Base-by-base conservation (phyloP, 176 grass and related monocot species). In the Oryza coarctata region DNA sequence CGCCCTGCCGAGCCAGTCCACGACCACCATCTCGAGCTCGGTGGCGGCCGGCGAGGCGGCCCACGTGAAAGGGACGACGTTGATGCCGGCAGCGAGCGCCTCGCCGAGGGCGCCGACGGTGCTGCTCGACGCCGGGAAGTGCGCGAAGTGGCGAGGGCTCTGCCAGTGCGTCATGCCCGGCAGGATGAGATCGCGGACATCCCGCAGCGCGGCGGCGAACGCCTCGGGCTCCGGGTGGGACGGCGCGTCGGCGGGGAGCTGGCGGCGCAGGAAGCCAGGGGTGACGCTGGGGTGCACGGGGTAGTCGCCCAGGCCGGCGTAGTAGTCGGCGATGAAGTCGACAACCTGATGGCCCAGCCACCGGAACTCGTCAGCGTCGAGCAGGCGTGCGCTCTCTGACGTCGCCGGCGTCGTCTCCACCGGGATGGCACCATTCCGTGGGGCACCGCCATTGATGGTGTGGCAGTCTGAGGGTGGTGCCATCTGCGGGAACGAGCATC, bases 271-370 rank as follows among this genome's bases (percentile, higher is more conserved):
- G 9, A 52, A 52, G 8, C 49, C 49, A 7, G 49, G 49, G 17
- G 49, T 20, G 17, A 90, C 88, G 25, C 8, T 25, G 63, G 88
- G 86, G 60, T 22, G 88, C 30, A 93, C 87, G 25, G 88, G 85
- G 78, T 85, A 80, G 22, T 85, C 64, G 3, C 77, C 82, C 50
- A 93, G 22, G 68, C 43, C 5, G 66, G 17, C 69, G 3, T 90
- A 93, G 78, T 93, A 90, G 74, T 90, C 91, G 50, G 91, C 88
- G 27, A 93, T 83, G 85, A 93, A 93, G 74, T 93, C 88, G 3
- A 88, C 58, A 0, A 90, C 52, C 40, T 36, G 68, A 39, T 85
- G 78, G 1, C 82, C 85, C 27, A 86, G 68, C 7, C 44, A 60
- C 26, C 85, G 68, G 73, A 93, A 88, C 60, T 66, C 88, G 0